Evolutionary conservation across 441 rosid species (phyloP), one percentile per base, ranked within the genome.

Genomic region (Cnidoscolus chayamansa): DNA sequence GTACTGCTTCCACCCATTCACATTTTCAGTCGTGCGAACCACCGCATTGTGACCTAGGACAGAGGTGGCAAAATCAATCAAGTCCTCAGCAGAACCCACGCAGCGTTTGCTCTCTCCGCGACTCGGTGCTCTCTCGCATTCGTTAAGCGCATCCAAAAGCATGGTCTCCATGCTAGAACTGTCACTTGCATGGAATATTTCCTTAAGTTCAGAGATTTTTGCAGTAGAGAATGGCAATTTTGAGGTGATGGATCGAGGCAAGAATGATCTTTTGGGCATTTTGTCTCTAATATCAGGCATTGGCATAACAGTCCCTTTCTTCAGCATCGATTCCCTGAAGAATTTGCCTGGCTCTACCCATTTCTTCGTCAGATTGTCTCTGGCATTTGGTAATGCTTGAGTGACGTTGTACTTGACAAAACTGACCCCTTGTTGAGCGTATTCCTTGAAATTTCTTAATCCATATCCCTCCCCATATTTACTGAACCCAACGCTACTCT

Each of bases 331-430:
- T 69, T 91, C 94, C 6, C 98, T 77, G 51, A 94, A 94, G 86
- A 92, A 94, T 79, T 94, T 94, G n/a, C 97, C 98, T 70, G 96
- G 95, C 73, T 94, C 98, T 0, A 89, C 83, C 97, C 95, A 89
- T 50, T 57, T 72, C 78, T 86, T 93, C 20, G 85, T 88, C 47
- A 61, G 56, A 71, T 74, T 83, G 80, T 84, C 90, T 78, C 13
- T 19, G 9, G 57, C 57, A 15, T 0, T 7, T 40, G 45, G 45
- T 40, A 6, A 6, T 40, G 7, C 45, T 40, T 7, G 45, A 40
- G 81, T 75, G 20, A 68, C 81, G 19, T 65, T 76, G 80, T 89
- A 89, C 65, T 73, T 70, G 0, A 84, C 64, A 75, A 93, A 93
- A 40, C 67, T 80, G 60, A 83, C 81, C 12, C 81, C 86, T 7